Percentiles rank a stretch among this genome's conserved stretches.
These are phyloP conservation scores for Penicillium fimorum DNA, from an alignment of 495 filamentous ascomycete genomes.

Conservation along the genomic window DNA sequence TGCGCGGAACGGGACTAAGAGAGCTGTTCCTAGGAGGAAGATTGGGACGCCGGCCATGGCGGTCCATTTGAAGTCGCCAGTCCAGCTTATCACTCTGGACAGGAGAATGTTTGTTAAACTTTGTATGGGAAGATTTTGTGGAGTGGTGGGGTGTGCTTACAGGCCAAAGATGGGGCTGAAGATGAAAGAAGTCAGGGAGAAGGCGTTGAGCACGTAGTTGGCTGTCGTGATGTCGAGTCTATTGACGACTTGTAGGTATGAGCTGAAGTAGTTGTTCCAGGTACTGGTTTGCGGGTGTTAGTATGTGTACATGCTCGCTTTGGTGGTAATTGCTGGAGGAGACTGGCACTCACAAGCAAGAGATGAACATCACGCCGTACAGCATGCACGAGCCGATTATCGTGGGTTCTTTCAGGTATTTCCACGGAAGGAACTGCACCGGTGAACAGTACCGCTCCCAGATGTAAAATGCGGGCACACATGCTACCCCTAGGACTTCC, in stretches of 20 bases:
- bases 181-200: slow-evolving; percentile 44
- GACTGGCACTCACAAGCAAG: slow-evolving; percentile 49
- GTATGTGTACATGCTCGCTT: slow-evolving; percentile 1
- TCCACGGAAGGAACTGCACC: slow-evolving; percentile 52
- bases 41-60: slow-evolving; percentile 57
- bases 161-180: slow-evolving; percentile 43
- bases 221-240: slow-evolving; percentile 50
- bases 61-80: slow-evolving; percentile 50
- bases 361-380: slow-evolving; percentile 53
- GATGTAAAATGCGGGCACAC: slow-evolving; percentile 53
- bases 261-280: slow-evolving; percentile 61
- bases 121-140: not conserved
- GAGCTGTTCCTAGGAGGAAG: slow-evolving; percentile 51
- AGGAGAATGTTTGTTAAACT: not conserved
- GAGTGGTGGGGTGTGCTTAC: slow-evolving; percentile 2
- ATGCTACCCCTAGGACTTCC: slow-evolving; percentile 51
- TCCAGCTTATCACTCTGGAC: slow-evolving; percentile 44
- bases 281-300: slow-evolving; percentile 46
- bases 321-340: not conserved
- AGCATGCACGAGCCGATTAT: slow-evolving; percentile 56
- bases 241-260: slow-evolving; percentile 67
- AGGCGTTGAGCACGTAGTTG: slow-evolving; percentile 48
- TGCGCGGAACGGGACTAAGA: slow-evolving; percentile 63
- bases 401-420: slow-evolving; percentile 57
- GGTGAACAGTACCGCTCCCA: slow-evolving; percentile 55